Conservation (phyloP, 805 yeast genomes). For the Kluyveromyces siamensis region DNA sequence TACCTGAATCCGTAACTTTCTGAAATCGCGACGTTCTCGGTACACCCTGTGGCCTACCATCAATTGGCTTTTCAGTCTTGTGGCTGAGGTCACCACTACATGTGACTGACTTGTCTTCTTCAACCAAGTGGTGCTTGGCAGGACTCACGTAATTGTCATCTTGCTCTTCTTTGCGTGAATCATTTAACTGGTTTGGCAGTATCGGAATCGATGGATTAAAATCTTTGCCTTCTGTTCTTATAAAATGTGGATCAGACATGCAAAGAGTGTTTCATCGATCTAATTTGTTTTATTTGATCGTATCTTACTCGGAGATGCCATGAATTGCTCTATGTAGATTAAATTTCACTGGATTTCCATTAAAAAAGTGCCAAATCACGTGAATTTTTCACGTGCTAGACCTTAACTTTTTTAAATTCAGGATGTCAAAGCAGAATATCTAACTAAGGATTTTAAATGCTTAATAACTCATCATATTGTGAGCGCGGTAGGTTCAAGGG, state of each 20-base stretch:
- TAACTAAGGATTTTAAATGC: no score
- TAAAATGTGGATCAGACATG: not conserved
- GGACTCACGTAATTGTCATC: not conserved
- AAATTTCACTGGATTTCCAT: not conserved
- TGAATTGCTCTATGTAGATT: not conserved
- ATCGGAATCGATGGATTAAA: not conserved
- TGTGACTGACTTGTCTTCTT: not conserved
- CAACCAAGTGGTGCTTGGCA: not conserved
- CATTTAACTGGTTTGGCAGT: not conserved
- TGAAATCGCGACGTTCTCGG: slow-evolving; percentile 9
- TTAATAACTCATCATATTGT: no score
- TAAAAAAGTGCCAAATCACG: not conserved
- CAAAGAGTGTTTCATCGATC: not conserved
- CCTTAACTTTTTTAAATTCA: not conserved
- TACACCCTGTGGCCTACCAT: not conserved
- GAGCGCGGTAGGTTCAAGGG: no score
- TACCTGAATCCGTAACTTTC: slow-evolving; percentile 1
- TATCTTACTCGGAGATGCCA: not conserved
- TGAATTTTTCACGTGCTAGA: not conserved
- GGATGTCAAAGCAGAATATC: no score
- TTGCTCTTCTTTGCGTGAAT: not conserved
- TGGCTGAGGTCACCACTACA: not conserved
- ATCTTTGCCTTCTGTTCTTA: not conserved
- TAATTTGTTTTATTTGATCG: no score
- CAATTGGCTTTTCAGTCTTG: not conserved